A percentile compares a stretch with the other conserved stretches of the same genome.
Conservation (phyloP, 495 filamentous ascomycete species). For the Terfezia boudieri region DNA sequence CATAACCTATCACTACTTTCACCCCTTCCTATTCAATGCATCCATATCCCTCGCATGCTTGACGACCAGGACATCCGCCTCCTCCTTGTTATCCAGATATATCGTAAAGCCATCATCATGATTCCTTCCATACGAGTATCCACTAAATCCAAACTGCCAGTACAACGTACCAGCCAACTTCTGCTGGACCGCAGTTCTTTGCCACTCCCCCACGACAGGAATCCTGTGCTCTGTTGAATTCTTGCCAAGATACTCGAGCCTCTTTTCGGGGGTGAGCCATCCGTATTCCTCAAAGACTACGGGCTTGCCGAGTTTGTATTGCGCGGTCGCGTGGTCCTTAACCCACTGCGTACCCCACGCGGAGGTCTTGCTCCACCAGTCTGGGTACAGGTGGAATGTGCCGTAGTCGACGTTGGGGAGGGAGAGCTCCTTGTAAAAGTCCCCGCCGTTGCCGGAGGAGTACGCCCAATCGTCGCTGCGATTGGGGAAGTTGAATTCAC, state of each 20-base stretch:
- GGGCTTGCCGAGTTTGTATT: constrained; percentile 35
- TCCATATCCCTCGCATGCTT: constrained; percentile 10
- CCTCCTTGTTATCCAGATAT: constrained; percentile 17
- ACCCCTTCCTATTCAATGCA: not conserved
- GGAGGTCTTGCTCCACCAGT: constrained; percentile 24
- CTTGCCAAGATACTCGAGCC: constrained; percentile 20
- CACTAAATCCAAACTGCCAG: constrained; percentile 41
- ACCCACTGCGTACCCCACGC: constrained; percentile 32
- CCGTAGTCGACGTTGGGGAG: constrained; percentile 41
- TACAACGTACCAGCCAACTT: constrained; percentile 36
- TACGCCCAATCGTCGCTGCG: constrained; percentile 35
- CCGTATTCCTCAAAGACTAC: constrained; percentile 49
- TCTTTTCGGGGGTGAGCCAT: constrained; percentile 21
- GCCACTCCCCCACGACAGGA: constrained; percentile 35
- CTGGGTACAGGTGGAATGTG: constrained; percentile 44
- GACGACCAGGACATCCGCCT: constrained; percentile 10
- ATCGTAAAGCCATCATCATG: constrained; percentile 38
- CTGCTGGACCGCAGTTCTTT: constrained; percentile 29
- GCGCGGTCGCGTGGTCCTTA: constrained; percentile 33
- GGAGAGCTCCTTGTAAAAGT: constrained; percentile 37
- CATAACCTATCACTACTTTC: too few relatives aligned
- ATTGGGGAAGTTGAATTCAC: constrained; percentile 21
- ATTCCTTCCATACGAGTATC: constrained; percentile 32
- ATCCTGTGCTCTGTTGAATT: constrained; percentile 21
- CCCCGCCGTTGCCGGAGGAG: constrained; percentile 34